These are phyloP conservation scores for Metschnikowia chrysomelidarum DNA, from an alignment of 805 yeast species.

Conservation along the genomic window DNA sequence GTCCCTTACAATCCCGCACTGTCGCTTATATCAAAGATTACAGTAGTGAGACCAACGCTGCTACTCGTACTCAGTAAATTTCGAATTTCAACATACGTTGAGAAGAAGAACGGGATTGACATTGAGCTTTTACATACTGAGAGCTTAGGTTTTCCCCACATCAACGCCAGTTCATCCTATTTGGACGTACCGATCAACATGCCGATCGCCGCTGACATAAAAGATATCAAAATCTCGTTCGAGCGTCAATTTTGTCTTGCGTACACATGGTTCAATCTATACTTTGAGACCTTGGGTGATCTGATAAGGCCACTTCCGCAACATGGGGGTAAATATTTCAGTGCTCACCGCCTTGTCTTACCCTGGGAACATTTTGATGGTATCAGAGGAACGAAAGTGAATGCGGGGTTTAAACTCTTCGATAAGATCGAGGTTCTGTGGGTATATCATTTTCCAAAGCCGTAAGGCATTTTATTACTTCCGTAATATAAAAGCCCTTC, in stretches of 20 bases:
- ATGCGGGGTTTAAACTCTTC: constrained; percentile 50
- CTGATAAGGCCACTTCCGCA: constrained; percentile 11
- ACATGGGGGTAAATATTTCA: constrained; percentile 1
- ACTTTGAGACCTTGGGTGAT: constrained; percentile 22
- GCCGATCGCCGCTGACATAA: constrained; percentile 8
- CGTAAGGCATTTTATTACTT: neutral
- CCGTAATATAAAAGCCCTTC: no score
- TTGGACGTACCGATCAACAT: constrained; percentile 10
- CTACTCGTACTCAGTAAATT: constrained; percentile 12
- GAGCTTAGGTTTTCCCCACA: constrained; percentile 10
- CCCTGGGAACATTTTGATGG: constrained; percentile 60
- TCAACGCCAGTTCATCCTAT: constrained; percentile 6
- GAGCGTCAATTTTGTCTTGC: constrained; percentile 16
- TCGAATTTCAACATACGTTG: constrained; percentile 13
- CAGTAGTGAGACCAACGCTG: constrained; percentile 11
- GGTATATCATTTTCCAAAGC: constrained; percentile 17
- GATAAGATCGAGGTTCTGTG: constrained; percentile 47
- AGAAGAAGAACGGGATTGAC: constrained; percentile 5
- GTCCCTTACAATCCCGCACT: constrained; percentile 9
- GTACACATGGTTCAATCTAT: constrained; percentile 31
- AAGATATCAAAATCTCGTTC: constrained; percentile 19
- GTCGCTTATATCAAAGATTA: constrained; percentile 14
- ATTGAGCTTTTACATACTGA: constrained; percentile 4
- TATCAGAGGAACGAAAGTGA: constrained; percentile 53
- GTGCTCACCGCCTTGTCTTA: constrained; percentile 6